Evolutionary conservation across 2,329 filamentous ascomycete genomes (phyloP).

Genomic region (Colletotrichum spaethianum): DNA sequence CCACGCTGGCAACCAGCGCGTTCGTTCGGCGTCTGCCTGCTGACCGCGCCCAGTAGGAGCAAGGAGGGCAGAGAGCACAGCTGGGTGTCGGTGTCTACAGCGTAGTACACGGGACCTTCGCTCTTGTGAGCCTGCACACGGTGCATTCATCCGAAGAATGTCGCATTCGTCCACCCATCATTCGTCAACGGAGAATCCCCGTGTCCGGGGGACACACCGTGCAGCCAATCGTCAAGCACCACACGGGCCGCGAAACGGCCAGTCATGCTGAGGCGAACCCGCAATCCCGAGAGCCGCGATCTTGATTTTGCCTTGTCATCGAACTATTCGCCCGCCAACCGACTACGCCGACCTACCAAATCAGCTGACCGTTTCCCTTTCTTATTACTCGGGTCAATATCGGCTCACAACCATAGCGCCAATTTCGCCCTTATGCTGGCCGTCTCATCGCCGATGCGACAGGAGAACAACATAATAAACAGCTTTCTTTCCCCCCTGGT

Average conservation of each 20-base stretch:
- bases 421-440: background rate
- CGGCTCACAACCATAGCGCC: background rate
- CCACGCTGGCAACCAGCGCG: background rate
- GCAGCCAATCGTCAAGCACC: conserved; percentile 6
- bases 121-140: background rate
- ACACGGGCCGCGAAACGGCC: conserved; percentile 12
- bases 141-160: background rate
- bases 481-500: background rate
- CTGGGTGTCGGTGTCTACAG: background rate
- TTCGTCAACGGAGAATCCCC: conserved; percentile 23
- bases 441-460: conserved; percentile 32
- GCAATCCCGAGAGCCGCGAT: conserved; percentile 47
- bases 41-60: background rate
- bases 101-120: background rate
- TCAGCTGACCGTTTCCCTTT: conserved; percentile 1
- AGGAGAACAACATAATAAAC: background rate
- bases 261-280: background rate
- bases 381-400: conserved; percentile 10
- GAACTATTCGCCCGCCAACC: conserved; percentile 34
- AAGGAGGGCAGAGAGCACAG: background rate
- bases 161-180: background rate
- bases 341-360: background rate
- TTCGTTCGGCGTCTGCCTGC: background rate
- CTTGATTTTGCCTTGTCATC: conserved; percentile 55
- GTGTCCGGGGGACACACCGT: background rate